phyloP scores from a whole-genome alignment of 2,329 filamentous ascomycete genomes.

The Fusarium concolor region DNA sequence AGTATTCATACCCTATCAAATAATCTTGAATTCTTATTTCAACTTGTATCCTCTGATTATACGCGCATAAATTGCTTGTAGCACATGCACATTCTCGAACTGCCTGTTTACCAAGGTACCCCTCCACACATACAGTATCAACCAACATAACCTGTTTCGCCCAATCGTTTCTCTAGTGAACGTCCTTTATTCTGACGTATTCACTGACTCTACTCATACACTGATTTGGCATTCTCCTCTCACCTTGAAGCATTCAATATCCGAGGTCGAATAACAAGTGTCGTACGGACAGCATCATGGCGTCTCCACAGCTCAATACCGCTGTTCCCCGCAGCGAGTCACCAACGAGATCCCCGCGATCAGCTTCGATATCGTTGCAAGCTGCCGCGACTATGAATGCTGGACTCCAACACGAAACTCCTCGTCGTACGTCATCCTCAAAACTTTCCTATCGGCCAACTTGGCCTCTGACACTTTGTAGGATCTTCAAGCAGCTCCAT shows the following conservation, averaged over 20 bases:
- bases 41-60: neutral
- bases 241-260: neutral
- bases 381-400: slow-evolving; percentile 83
- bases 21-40: neutral
- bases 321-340: slow-evolving; percentile 56
- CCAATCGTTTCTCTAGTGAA: slow-evolving; percentile 18
- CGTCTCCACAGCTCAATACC: slow-evolving; percentile 46
- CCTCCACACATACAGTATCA: slow-evolving; percentile 17
- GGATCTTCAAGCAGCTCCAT: slow-evolving; percentile 66
- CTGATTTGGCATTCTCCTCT: neutral
- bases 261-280: neutral
- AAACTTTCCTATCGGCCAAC: neutral
- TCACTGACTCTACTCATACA: slow-evolving; percentile 15
- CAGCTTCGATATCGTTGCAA: slow-evolving; percentile 77
- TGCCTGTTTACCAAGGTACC: slow-evolving; percentile 3
- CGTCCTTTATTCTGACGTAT: slow-evolving; percentile 24
- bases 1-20: slow-evolving; percentile 7
- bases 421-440: slow-evolving; percentile 60
- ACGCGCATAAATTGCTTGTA: neutral
- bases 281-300: slow-evolving; percentile 40
- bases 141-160: slow-evolving; percentile 5
- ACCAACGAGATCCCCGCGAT: slow-evolving; percentile 71
- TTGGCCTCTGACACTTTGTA: slow-evolving; percentile 43
- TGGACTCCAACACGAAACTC: slow-evolving; percentile 74
- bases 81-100: neutral